phyloP scores from a whole-genome alignment of 305 asterid genomes.

The Fraxinus angustifolia region DNA sequence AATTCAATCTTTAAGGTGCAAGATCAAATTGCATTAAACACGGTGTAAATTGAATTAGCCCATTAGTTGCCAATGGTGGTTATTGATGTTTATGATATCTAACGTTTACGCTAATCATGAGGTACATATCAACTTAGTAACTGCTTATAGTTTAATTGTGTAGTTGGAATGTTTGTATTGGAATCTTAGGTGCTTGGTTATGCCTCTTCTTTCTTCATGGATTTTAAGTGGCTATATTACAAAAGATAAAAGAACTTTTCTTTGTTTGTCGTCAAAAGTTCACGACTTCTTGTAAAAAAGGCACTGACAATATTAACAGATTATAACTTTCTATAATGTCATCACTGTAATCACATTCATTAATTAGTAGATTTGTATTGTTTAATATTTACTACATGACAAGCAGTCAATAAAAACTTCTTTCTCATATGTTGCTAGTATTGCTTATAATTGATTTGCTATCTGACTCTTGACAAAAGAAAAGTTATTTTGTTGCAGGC shows the following conservation, averaged over 20 bases:
- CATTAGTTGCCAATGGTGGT: neutral
- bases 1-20: neutral
- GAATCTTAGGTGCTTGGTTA: neutral
- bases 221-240: neutral
- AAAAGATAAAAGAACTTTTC: conserved; percentile 8
- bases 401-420: conserved; percentile 6
- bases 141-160: conserved; percentile 16
- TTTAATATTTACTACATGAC: neutral
- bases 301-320: neutral
- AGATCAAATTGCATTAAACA: neutral
- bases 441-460: conserved; percentile 18
- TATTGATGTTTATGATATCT: neutral
- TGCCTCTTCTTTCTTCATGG: conserved; percentile 14
- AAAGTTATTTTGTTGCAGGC: conserved; percentile 45
- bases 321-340: neutral
- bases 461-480: neutral
- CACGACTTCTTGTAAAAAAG: neutral
- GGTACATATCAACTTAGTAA: neutral
- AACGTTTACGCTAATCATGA: neutral
- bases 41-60: neutral
- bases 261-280: neutral
- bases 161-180: conserved; percentile 7
- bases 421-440: neutral
- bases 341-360: neutral
- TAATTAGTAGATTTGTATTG: neutral